Conservation (phyloP, 495 filamentous ascomycete species). For the Daldinia decipiens region DNA sequence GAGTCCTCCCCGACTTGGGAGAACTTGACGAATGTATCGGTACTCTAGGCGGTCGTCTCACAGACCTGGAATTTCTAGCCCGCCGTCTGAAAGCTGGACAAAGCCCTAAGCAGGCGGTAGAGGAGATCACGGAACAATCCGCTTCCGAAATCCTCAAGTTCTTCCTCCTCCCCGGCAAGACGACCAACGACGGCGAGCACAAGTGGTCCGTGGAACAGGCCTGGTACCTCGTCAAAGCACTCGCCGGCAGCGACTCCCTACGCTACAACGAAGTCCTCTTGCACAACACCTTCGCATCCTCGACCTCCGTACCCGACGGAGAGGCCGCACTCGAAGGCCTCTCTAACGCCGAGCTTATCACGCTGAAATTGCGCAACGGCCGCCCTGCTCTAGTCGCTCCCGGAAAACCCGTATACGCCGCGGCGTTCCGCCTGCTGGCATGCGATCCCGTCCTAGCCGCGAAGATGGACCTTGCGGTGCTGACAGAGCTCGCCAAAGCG, state of each 20-base stretch:
- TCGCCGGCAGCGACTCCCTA: slow-evolving; percentile 69
- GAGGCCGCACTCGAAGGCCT: slow-evolving; percentile 81
- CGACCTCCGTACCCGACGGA: slow-evolving; percentile 60
- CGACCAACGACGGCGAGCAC: slow-evolving; percentile 55
- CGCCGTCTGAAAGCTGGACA: slow-evolving; percentile 92
- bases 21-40: slow-evolving; percentile 87
- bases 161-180: slow-evolving; percentile 72
- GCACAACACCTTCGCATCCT: slow-evolving; percentile 72
- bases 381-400: slow-evolving; percentile 80
- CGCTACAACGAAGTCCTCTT: slow-evolving; percentile 87
- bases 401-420: slow-evolving; percentile 86
- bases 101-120: slow-evolving; percentile 81
- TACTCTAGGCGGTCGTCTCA: slow-evolving; percentile 85
- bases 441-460: slow-evolving; percentile 77
- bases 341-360: slow-evolving; percentile 88
- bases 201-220: slow-evolving; percentile 86
- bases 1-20: slow-evolving; percentile 56
- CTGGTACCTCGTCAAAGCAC: slow-evolving; percentile 83
- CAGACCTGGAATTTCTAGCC: slow-evolving; percentile 91
- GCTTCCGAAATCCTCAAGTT: slow-evolving; percentile 92
- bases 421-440: slow-evolving; percentile 77
- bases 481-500: slow-evolving; percentile 71
- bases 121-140: slow-evolving; percentile 87
- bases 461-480: slow-evolving; percentile 76
- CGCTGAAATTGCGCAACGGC: slow-evolving; percentile 74